A percentile compares a stretch with the other conserved stretches of the same genome.
These are phyloP conservation scores for Phytophthora multivora DNA, from an alignment of 352 stramenopile genomes.

Conservation along the genomic window DNA sequence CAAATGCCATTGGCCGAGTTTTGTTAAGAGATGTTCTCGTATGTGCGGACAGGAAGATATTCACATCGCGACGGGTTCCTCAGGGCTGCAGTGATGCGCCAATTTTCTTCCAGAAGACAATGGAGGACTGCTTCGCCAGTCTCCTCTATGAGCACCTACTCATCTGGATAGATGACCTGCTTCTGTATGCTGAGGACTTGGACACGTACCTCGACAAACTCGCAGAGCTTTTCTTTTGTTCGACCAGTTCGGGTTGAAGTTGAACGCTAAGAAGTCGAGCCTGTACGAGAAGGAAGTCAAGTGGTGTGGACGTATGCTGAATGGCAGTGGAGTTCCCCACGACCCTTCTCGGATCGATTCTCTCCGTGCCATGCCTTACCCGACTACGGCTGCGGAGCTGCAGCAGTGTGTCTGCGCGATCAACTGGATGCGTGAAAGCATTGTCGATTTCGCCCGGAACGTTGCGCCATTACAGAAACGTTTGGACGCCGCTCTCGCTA, in stretches of 20 bases:
- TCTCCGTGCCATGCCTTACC: not conserved
- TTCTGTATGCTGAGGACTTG: not conserved
- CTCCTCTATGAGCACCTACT: not conserved
- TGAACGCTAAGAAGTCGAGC: not conserved
- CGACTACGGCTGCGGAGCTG: not conserved
- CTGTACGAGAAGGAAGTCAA: not conserved
- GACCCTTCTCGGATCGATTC: not conserved
- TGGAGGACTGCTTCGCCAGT: not conserved
- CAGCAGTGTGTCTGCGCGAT: not conserved
- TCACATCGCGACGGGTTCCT: not conserved
- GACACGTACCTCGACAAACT: not conserved
- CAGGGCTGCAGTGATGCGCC: not conserved
- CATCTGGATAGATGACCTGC: not conserved
- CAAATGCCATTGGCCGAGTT: not conserved
- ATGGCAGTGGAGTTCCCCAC: not conserved
- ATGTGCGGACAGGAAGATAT: not conserved
- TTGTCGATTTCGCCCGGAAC: not conserved
- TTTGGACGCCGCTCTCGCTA: not conserved
- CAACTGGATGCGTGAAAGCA: not conserved
- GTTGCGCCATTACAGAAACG: not conserved
- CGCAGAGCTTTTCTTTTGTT: not conserved
- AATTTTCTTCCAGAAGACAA: not conserved
- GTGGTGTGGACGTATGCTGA: not conserved
- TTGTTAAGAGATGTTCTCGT: not conserved
- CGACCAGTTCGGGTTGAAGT: not conserved